Percentiles rank a stretch among this genome's conserved stretches.
phyloP scores from a whole-genome alignment of 2,329 filamentous ascomycete genomes.

The Hysterium pulicare region DNA sequence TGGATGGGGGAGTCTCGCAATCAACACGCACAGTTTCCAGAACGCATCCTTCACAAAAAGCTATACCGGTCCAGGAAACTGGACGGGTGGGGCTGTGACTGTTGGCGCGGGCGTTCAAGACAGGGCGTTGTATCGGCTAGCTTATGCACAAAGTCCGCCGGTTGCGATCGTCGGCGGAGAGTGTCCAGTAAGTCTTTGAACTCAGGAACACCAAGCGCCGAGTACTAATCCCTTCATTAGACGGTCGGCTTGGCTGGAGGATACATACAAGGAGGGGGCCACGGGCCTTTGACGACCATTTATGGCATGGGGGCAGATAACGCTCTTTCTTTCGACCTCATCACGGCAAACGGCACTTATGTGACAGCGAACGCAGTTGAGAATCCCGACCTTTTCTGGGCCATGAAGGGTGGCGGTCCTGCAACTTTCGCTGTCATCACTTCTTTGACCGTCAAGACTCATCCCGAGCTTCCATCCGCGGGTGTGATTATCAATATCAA shows the following conservation, averaged over 20 bases:
- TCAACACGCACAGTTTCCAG: constrained; percentile 17
- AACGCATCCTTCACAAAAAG: constrained; percentile 7
- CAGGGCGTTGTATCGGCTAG: constrained; percentile 5
- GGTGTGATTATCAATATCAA: constrained; percentile 35
- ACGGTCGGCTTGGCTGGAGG: constrained; percentile 29
- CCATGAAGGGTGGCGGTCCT: constrained; percentile 24
- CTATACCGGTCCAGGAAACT: constrained; percentile 10
- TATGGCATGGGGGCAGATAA: constrained; percentile 29
- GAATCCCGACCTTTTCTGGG: constrained; percentile 27
- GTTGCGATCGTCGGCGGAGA: constrained; percentile 13
- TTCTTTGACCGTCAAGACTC: constrained; percentile 32
- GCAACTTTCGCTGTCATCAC: constrained; percentile 29
- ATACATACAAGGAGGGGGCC: constrained; percentile 34
- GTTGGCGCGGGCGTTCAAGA: constrained; percentile 11
- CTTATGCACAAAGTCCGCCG: constrained; percentile 6
- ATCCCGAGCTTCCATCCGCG: constrained; percentile 30
- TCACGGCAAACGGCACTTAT: constrained; percentile 30
- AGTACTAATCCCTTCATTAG: neutral
- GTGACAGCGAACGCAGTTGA: constrained; percentile 18
- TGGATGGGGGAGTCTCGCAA: constrained; percentile 12
- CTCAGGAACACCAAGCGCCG: neutral
- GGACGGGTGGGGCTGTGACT: constrained; percentile 11
- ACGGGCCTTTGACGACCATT: constrained; percentile 28
- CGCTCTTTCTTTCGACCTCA: constrained; percentile 28
- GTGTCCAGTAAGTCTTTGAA: constrained; percentile 8